Conservation (phyloP, 2,329 filamentous ascomycete genomes). For the Hypoxylon sp. region DNA sequence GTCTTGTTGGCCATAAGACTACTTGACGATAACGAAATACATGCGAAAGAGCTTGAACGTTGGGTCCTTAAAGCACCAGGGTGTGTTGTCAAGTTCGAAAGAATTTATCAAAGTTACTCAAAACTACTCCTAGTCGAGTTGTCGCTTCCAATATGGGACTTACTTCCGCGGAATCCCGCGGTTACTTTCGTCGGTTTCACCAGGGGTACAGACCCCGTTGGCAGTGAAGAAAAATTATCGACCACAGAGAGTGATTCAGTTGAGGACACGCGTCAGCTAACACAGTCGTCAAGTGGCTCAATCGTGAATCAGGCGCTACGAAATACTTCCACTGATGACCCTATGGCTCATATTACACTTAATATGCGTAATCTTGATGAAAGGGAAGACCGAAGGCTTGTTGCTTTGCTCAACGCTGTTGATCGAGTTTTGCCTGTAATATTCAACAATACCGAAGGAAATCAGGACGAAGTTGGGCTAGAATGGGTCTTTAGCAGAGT, state of each 20-base stretch:
- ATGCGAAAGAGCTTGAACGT: neutral
- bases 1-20: slow-evolving; percentile 6
- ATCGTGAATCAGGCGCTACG: neutral
- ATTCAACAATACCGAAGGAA: neutral
- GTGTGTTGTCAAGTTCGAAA: slow-evolving; percentile 9
- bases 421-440: neutral
- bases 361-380: neutral
- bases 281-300: neutral
- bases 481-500: neutral
- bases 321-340: neutral
- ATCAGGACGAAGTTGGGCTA: neutral
- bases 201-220: neutral
- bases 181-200: slow-evolving; percentile 3
- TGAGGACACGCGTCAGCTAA: neutral
- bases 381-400: neutral
- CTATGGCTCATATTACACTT: neutral
- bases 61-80: neutral
- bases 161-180: slow-evolving; percentile 8
- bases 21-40: neutral
- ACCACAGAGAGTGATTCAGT: neutral
- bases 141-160: slow-evolving; percentile 7
- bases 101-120: slow-evolving; percentile 10
- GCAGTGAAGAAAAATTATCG: neutral
- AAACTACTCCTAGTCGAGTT: slow-evolving; percentile 1
- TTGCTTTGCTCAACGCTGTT: neutral